Evolutionary conservation across 805 yeast species (phyloP).

Genomic region (Starmerella kuoi): DNA sequence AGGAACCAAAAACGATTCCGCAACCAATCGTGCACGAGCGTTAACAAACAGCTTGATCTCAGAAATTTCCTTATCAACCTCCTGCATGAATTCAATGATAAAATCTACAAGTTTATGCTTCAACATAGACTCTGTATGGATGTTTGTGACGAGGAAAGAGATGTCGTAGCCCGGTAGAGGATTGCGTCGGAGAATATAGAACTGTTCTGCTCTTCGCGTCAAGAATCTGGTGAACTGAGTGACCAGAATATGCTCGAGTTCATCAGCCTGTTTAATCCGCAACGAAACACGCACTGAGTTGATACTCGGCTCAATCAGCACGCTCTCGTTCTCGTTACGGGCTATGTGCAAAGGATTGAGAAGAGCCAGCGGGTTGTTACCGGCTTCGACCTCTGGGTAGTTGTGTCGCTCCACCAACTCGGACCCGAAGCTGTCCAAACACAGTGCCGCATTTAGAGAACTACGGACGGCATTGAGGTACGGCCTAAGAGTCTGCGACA

Average conservation of each 20-base stretch:
- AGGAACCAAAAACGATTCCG: slow-evolving; percentile 87
- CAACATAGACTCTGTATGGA: slow-evolving; percentile 90
- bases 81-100: slow-evolving; percentile 97
- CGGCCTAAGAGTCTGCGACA: slow-evolving; percentile 97
- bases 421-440: slow-evolving; percentile 86
- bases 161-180: slow-evolving; percentile 89
- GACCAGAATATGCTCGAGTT: slow-evolving; percentile 85
- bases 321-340: slow-evolving; percentile 86
- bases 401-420: slow-evolving; percentile 95
- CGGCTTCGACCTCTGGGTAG: slow-evolving; percentile 88
- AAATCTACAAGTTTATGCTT: slow-evolving; percentile 92
- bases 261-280: slow-evolving; percentile 94
- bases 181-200: slow-evolving; percentile 77
- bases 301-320: slow-evolving; percentile 84
- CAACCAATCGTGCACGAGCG: slow-evolving; percentile 95
- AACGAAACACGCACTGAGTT: slow-evolving; percentile 85
- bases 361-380: slow-evolving; percentile 68
- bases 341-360: slow-evolving; percentile 82
- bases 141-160: slow-evolving; percentile 82
- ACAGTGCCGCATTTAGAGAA: slow-evolving; percentile 84
- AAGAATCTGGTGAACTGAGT: slow-evolving; percentile 89
- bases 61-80: slow-evolving; percentile 95
- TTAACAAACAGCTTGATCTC: slow-evolving; percentile 95
- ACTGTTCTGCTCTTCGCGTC: slow-evolving; percentile 91
- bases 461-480: slow-evolving; percentile 87